phyloP scores from a whole-genome alignment of 345 rosid species.

The Corymbia maculata region DNA sequence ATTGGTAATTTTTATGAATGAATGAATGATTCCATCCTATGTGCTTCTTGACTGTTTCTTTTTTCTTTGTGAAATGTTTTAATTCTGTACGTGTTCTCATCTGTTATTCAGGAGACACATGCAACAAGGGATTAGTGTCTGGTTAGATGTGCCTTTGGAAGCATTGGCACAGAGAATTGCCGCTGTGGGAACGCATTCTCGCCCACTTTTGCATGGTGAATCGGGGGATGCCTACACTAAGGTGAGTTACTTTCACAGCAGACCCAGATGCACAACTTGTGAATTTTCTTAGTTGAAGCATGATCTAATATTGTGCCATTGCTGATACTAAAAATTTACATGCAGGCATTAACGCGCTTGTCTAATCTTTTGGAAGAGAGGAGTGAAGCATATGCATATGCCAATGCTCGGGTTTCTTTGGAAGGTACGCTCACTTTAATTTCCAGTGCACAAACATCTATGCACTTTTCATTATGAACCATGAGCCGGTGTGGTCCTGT shows the following conservation, averaged over 20 bases:
- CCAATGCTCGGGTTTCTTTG: constrained; percentile 74
- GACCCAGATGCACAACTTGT: neutral
- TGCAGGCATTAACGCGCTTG: constrained; percentile 64
- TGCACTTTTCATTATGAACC: neutral
- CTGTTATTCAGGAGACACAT: constrained; percentile 51
- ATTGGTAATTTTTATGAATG: constrained; percentile 41
- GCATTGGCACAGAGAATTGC: constrained; percentile 88
- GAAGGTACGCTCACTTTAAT: constrained; percentile 40
- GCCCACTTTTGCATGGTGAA: constrained; percentile 75
- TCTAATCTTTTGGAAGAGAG: constrained; percentile 71
- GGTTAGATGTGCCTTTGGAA: constrained; percentile 95
- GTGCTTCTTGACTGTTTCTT: neutral
- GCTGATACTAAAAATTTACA: neutral
- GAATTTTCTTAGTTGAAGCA: neutral
- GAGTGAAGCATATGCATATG: constrained; percentile 55
- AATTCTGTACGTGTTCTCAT: neutral
- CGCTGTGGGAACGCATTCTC: constrained; percentile 83
- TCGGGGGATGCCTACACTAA: constrained; percentile 72
- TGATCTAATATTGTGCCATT: neutral
- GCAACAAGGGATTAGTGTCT: constrained; percentile 77
- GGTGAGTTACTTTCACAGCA: constrained; percentile 14
- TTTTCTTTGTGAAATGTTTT: neutral
- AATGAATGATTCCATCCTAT: neutral
- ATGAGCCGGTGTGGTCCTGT: neutral
- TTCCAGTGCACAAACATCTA: neutral